Percentiles rank a stretch among this genome's conserved stretches.
phyloP scores from a whole-genome alignment of 1,284 basidiomycete species.

The Microbotryum lychnidis-dioicae region DNA sequence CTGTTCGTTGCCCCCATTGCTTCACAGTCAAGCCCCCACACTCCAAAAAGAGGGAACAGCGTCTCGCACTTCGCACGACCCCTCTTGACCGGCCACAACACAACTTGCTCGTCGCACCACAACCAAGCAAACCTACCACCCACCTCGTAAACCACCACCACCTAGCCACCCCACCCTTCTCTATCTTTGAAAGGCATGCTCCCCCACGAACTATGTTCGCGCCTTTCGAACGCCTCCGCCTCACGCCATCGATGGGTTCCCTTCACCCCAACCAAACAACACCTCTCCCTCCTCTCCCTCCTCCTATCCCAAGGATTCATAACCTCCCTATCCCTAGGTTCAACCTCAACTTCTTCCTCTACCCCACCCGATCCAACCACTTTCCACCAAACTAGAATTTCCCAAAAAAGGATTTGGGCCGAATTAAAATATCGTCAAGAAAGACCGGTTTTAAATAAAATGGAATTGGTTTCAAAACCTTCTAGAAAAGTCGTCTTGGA shows the following conservation, averaged over 20 bases:
- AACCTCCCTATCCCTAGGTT: constrained; percentile 69
- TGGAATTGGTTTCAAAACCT: constrained; percentile 66
- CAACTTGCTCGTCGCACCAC: too few species aligned
- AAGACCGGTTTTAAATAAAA: constrained; percentile 62
- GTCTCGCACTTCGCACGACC: too few species aligned
- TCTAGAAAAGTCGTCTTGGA: constrained; percentile 67
- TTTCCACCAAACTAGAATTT: constrained; percentile 48
- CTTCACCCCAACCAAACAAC: constrained; percentile 69
- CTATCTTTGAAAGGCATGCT: constrained; percentile 34
- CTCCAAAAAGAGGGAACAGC: too few species aligned
- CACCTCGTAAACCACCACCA: too few species aligned
- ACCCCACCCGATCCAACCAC: constrained; percentile 44
- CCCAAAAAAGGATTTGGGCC: constrained; percentile 61
- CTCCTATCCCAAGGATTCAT: constrained; percentile 80
- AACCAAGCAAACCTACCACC: too few species aligned
- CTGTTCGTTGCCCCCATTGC: too few species aligned
- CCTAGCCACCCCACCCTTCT: background rate
- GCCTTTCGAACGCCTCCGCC: constrained; percentile 77
- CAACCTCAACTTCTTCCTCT: constrained; percentile 49
- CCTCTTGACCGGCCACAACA: too few species aligned
- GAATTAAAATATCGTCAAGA: constrained; percentile 83
- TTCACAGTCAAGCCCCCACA: too few species aligned
- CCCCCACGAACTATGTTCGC: constrained; percentile 70
- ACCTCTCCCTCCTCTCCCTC: constrained; percentile 71
- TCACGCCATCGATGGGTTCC: constrained; percentile 65